Base-by-base conservation (phyloP, 2,329 filamentous ascomycete species). In the Aspergillus japonicus region DNA sequence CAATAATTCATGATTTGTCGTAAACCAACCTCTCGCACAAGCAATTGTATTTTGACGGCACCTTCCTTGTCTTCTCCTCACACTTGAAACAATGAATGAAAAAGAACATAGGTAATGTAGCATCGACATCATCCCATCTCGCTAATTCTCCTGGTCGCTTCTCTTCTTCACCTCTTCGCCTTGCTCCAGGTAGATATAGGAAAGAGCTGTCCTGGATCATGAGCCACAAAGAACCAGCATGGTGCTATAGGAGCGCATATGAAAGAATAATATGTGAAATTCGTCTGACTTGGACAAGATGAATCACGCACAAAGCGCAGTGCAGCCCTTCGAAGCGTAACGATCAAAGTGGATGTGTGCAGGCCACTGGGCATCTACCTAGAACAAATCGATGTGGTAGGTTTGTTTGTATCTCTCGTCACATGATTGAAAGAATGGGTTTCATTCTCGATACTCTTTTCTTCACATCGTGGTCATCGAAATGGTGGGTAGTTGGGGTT, bases 401-500 rank as follows among this genome's bases (percentile, higher is more conserved):
- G 44, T 33, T 23, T 24, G 42, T 55, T 29, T 33, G 26, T 48
- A 35, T 23, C 24, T 26, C 47, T 26, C 47, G 33, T 26, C 52
- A 31, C 31, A 14, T 47, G 35, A 19, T 12, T 47, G 14, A 26
- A 47, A 47, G 35, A 31, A 35, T 14, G 51, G 16, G 19, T 4
- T n/a, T 4, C 39, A 47, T 26, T 50, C 14, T 35, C 57, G n/a
- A 44, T 16, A 47, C 16, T 48, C 23, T 16, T 35, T 35, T 29
- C 14, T 47, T n/a, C 14, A 55, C 21, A 26, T 23, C 47, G 54
- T 23, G 42, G 54, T 71, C 65, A 78, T 63, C 73, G 76, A 61
- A 75, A 77, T 24, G 73, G 71, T 19, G 73, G 66, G 60, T 77
- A 77, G 56, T 62, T 70, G 42, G 74, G 60, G 49, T 65, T 69